These are phyloP conservation scores for Saraca asoca DNA, from an alignment of 331 rosid species.

Conservation along the genomic window DNA sequence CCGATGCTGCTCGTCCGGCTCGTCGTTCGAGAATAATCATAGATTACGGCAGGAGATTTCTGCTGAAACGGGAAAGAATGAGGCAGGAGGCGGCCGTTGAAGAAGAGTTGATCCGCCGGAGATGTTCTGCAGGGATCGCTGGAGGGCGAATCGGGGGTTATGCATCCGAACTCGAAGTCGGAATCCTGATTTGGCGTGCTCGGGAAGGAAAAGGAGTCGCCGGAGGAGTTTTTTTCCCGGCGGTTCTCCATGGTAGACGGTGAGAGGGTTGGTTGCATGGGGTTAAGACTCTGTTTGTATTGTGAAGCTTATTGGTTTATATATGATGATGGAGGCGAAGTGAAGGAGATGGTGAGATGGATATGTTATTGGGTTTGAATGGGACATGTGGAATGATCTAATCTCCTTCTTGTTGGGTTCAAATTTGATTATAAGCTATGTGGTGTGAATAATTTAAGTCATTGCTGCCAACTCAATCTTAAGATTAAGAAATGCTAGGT, in stretches of 20 bases:
- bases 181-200: constrained; percentile 65
- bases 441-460: constrained; percentile 32
- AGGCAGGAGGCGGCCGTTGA: constrained; percentile 82
- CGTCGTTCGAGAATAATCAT: constrained; percentile 25
- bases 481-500: constrained; percentile 22
- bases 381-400: constrained; percentile 34
- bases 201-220: constrained; percentile 71
- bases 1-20: constrained; percentile 63
- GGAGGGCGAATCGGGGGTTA: constrained; percentile 75
- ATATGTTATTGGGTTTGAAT: constrained; percentile 3
- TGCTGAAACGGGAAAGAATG: constrained; percentile 67
- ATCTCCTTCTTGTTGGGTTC: constrained; percentile 25
- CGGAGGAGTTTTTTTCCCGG: constrained; percentile 40
- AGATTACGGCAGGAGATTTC: neutral
- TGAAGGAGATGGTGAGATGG: neutral
- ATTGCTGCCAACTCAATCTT: constrained; percentile 43
- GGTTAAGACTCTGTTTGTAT: constrained; percentile 36
- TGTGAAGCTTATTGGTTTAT: neutral
- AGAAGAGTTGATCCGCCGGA: constrained; percentile 85
- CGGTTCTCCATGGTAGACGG: constrained; percentile 12
- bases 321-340: neutral
- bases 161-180: constrained; percentile 71
- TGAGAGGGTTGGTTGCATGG: neutral
- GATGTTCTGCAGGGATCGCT: constrained; percentile 54
- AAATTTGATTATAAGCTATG: constrained; percentile 13